phyloP scores from a whole-genome alignment of 228 moss, liverwort and hornwort species.

The Sphagnum magellanicum region DNA sequence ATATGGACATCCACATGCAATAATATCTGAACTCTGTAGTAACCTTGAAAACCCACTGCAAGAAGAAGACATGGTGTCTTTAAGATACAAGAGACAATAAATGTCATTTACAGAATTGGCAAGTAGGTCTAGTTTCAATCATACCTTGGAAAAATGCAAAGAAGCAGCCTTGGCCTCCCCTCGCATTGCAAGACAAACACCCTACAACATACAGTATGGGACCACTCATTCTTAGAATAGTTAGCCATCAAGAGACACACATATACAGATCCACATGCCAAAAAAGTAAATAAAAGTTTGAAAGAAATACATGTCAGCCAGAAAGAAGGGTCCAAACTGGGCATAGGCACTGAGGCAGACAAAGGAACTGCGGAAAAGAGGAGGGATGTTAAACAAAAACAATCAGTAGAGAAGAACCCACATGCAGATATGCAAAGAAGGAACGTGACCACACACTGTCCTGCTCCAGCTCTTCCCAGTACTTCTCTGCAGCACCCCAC shows the following conservation, averaged over 20 bases:
- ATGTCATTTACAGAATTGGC: too few species aligned
- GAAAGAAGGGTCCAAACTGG: too few species aligned
- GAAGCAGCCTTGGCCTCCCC: slow-evolving; percentile 69
- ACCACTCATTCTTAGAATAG: too few species aligned
- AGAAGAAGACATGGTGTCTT: too few species aligned
- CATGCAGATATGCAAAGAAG: slow-evolving; percentile 89
- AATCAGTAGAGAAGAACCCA: slow-evolving; percentile 10
- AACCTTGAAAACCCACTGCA: too few species aligned
- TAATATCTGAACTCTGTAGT: too few species aligned
- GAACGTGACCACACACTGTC: slow-evolving; percentile 93
- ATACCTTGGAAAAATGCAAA: slow-evolving; percentile 64
- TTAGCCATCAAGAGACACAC: too few species aligned
- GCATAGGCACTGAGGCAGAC: background rate
- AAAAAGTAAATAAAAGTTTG: background rate
- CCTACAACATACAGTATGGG: slow-evolving; percentile 21
- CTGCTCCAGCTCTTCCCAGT: slow-evolving; percentile 82
- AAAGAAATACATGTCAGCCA: background rate
- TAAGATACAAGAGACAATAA: too few species aligned
- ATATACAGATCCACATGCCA: background rate
- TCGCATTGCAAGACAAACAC: slow-evolving; percentile 81
- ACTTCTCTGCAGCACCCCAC: slow-evolving; percentile 84
- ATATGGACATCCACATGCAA: background rate
- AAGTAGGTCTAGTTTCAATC: background rate
- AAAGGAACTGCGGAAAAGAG: background rate
- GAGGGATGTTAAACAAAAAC: background rate